Evolutionary conservation across 371 early-diverging fungal genomes (phyloP).

Genomic region (Mortierella sp.): DNA sequence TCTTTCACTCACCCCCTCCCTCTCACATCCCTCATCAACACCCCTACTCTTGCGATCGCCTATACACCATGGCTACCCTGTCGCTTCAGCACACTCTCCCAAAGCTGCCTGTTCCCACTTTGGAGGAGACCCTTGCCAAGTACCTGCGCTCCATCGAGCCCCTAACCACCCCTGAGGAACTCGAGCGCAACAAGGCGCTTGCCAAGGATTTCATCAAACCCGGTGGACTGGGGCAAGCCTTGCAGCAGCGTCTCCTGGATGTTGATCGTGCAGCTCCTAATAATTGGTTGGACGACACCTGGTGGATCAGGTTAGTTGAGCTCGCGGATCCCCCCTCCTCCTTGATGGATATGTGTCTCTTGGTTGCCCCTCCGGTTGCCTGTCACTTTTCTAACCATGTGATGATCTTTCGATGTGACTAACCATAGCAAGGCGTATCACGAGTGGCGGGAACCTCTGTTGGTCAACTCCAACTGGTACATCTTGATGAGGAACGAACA

Average conservation of each 20-base stretch:
- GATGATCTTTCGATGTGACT: not conserved
- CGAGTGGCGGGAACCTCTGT: conserved; percentile 87
- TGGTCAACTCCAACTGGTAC: conserved; percentile 95
- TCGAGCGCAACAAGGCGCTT: conserved; percentile 46
- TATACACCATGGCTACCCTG: conserved; percentile 20
- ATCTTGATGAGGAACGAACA: conserved; percentile 75
- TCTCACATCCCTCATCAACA: not conserved
- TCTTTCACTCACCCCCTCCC: not conserved
- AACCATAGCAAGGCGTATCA: conserved; percentile 77
- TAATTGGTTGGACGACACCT: conserved; percentile 92
- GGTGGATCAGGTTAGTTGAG: conserved; percentile 77
- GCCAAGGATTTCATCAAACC: conserved; percentile 62
- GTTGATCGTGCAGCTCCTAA: conserved; percentile 68
- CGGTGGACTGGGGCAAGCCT: conserved; percentile 56
- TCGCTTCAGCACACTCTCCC: conserved; percentile 57
- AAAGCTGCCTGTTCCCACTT: conserved; percentile 66
- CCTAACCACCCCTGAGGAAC: conserved; percentile 53
- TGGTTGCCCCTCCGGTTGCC: too few relatives aligned
- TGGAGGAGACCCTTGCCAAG: conserved; percentile 59
- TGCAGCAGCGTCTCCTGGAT: conserved; percentile 71
- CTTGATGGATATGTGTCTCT: too few relatives aligned
- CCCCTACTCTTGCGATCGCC: too few relatives aligned
- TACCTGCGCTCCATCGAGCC: conserved; percentile 65
- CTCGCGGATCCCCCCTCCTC: too few relatives aligned
- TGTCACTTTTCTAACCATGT: too few relatives aligned